Conservation (phyloP, 768 basidiomycete genomes). For the Fomitopsis pulvina region DNA sequence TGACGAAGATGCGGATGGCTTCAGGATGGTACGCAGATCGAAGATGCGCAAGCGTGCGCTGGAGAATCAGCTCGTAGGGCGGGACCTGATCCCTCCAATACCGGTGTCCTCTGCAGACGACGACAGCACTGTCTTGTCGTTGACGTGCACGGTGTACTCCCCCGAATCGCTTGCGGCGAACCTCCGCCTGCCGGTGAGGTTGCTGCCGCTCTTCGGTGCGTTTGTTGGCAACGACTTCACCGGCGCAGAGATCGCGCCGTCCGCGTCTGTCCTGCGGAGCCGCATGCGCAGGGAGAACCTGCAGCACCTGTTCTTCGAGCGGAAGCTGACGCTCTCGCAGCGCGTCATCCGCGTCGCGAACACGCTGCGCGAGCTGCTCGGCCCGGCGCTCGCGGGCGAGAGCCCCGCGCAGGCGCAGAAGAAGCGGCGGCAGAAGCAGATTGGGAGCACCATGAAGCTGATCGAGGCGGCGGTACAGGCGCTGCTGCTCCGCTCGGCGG, state of each 20-base stretch:
- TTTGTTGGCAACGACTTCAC: conserved; percentile 81
- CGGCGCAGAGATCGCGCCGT: conserved; percentile 25
- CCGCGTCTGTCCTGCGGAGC: conserved; percentile 39
- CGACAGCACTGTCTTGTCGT: conserved; percentile 34
- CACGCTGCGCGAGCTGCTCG: conserved; percentile 49
- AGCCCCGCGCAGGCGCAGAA: conserved; percentile 9
- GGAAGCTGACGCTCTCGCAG: conserved; percentile 46
- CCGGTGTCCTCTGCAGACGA: conserved; percentile 3
- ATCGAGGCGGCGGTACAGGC: conserved; percentile 62
- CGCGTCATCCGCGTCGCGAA: conserved; percentile 62
- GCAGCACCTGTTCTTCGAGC: conserved; percentile 65
- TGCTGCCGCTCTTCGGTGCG: conserved; percentile 74
- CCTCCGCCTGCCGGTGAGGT: conserved; percentile 57
- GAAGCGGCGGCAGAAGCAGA: conserved; percentile 41
- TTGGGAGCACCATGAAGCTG: conserved; percentile 71
- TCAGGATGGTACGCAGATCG: conserved; percentile 48
- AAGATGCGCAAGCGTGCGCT: conserved; percentile 38
- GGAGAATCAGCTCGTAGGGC: conserved; percentile 5
- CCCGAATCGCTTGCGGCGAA: conserved; percentile 57
- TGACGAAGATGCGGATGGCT: conserved; percentile 42
- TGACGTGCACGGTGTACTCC: conserved; percentile 54
- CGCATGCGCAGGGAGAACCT: conserved; percentile 19
- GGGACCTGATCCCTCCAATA: conserved; percentile 50
- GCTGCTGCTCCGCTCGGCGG: conserved; percentile 44
- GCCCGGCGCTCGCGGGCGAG: conserved; percentile 29